A percentile compares a stretch with the other conserved stretches of the same genome.
These are phyloP conservation scores for Chloromonas sp. DNA, from an alignment of 163 green algal species.

Conservation along the genomic window DNA sequence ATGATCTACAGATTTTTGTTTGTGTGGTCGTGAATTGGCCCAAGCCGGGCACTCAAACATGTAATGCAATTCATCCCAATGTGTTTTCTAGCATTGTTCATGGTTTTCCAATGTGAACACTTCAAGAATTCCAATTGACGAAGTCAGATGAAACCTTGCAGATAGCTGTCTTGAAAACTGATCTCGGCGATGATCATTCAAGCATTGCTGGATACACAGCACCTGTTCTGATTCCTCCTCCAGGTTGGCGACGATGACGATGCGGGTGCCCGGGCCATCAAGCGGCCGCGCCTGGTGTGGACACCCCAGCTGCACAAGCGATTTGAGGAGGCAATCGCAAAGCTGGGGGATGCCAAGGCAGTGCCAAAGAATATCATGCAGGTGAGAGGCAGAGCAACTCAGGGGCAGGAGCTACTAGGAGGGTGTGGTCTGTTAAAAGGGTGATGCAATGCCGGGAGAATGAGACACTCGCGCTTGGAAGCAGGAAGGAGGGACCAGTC, in stretches of 20 bases:
- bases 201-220: neutral
- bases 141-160: too few relatives aligned
- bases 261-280: constrained; percentile 40
- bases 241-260: neutral
- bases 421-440: too few relatives aligned
- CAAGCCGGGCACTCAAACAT: too few relatives aligned
- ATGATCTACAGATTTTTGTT: too few relatives aligned
- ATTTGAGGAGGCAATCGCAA: constrained; percentile 82
- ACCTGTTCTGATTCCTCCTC: neutral
- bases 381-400: constrained; percentile 14
- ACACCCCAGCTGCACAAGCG: constrained; percentile 80
- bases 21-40: too few relatives aligned
- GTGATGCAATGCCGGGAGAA: too few relatives aligned
- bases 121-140: too few relatives aligned
- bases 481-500: too few relatives aligned
- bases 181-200: neutral
- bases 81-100: too few relatives aligned
- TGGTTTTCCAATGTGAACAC: too few relatives aligned
- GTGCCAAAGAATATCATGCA: constrained; percentile 89
- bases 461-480: too few relatives aligned
- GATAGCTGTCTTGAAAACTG: neutral
- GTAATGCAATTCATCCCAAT: too few relatives aligned
- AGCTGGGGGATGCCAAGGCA: constrained; percentile 70
- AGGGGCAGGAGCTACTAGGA: neutral
- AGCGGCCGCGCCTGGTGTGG: constrained; percentile 84